Base-by-base conservation (phyloP, 306 rosid genomes). In the Vigna reflexopilosa region DNA sequence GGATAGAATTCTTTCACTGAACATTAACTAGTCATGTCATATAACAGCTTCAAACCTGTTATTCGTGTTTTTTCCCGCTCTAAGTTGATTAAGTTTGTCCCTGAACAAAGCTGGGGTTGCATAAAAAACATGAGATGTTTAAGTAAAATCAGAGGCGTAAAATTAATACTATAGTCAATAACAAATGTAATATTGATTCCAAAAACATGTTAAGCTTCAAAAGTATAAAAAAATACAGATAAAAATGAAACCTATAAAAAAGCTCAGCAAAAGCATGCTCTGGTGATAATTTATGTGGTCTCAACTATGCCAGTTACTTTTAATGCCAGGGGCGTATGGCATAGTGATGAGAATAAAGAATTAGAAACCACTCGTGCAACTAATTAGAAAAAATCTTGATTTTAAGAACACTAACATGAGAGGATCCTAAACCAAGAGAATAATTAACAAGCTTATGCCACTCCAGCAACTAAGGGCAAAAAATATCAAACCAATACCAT, bases 51-150 rank as follows among this genome's bases (percentile, higher is more conserved):
- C 68, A 49, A 65, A 86, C 89, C 86, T 85, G 70, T 85, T 82
- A 42, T 79, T 82, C 32, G 48, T 38, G 44, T 86, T 86, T 76
- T 78, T 86, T 65, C 83, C 86, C 22, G 84, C 64, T 83, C 89
- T 82, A 40, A 71, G 82, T 80, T 86, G 82, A 61, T 76, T 79
- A 51, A 86, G 89, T 82, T 59, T 72, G 84, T 86, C 89, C 86
- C 89, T 86, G 86, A 86, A 86, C 66, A 76, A 72, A 42, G 89
- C 89, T 85, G 75, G 34, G 71, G 69, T 75, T 78, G 68, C 79
- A 75, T 49, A 45, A 51, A 62, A 77, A 79, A 58, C 40, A 79
- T 57, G 55, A 70, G 36, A 76, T 40, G 56, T 52, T 49, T 72
- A 45, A 68, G 61, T 5, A 77, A 62, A 16, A 54, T 74, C 63